A percentile compares a stretch with the other conserved stretches of the same genome.
phyloP scores from a whole-genome alignment of 23 red algal genomes.

The Gracilariopsis chorda region DNA sequence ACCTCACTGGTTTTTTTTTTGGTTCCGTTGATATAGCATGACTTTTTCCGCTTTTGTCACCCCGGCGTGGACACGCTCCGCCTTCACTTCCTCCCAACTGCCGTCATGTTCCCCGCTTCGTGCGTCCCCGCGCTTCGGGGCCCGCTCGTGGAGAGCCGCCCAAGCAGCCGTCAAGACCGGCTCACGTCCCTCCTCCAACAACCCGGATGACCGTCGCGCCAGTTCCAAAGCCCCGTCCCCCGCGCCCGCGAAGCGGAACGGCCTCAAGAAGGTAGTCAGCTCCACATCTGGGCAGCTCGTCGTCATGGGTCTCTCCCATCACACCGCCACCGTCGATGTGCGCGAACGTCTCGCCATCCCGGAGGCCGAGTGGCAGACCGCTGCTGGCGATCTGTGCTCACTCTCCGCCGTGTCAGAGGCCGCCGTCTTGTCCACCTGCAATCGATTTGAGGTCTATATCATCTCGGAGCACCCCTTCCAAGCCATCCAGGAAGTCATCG shows the following conservation, averaged over 20 bases:
- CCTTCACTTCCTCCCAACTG: not conserved
- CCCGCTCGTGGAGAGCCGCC: not conserved
- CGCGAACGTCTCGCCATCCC: constrained; percentile 88
- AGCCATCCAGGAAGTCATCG: constrained; percentile 79
- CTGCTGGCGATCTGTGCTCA: constrained; percentile 43
- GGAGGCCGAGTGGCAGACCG: constrained; percentile 81
- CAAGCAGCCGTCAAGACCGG: constrained; percentile 21
- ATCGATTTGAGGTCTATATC: constrained; percentile 97
- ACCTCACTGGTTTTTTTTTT: too few species aligned
- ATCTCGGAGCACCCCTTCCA: constrained; percentile 67
- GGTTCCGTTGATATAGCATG: too few species aligned
- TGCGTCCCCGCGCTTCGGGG: not conserved
- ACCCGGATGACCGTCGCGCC: not conserved
- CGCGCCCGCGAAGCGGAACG: not conserved
- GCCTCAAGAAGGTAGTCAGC: not conserved
- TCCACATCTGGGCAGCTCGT: constrained; percentile 57
- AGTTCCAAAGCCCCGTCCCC: not conserved
- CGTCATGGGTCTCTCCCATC: constrained; percentile 90
- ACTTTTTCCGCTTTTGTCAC: not conserved
- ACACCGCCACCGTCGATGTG: constrained; percentile 93
- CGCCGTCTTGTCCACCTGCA: constrained; percentile 96
- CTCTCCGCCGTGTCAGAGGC: constrained; percentile 73
- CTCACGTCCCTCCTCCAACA: not conserved
- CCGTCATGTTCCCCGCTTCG: not conserved
- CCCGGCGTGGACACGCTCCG: not conserved